Evolutionary conservation across 2,329 filamentous ascomycete genomes (phyloP), one percentile per base, ranked within the genome.

Genomic region (Monosporascus cannonballus): DNA sequence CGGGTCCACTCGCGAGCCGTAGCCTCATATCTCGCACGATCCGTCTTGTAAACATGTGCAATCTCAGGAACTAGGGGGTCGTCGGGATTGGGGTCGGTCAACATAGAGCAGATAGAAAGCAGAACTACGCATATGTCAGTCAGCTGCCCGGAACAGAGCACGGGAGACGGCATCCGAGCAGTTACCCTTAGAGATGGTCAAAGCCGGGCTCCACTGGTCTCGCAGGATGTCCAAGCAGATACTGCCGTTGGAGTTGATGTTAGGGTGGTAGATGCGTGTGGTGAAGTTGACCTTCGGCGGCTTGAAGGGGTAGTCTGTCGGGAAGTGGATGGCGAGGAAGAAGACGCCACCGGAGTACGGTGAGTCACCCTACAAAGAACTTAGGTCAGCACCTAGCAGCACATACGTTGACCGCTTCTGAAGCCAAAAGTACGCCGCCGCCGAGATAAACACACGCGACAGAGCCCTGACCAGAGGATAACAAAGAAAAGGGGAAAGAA

Each of bases 271-370:
- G 80, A 99, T 97, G 71, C 93, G 89, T 61, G 94, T 99, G 66
- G 91, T 97, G 84, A 99, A 99, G 87, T 96, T 96, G 76, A 99
- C 92, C 85, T 99, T 99, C 65, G 94, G 94, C 59, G 94, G 94
- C 87, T 99, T 99, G 84, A 99, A 99, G 42, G 94, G 94, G 77
- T 99, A 99, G 81, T 99, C 94, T 81, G 94, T 99, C 64, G 94
- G 94, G 82, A 99, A 97, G 78, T 96, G 91, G 71, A 99, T 99
- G 64, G 89, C 87, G 62, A 99, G 84, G 85, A 99, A 99, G 83
- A 99, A 99, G 65, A 99, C 93, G 69, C 94, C 94, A 72, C 93
- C 92, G 49, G 92, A 90, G 81, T 97, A 99, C 73, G 94, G 94
- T 69, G 91, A 96, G 75, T 97, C 94, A 73, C 88, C 83, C 90